Evolutionary conservation across 1,284 basidiomycete genomes (phyloP).

Genomic region (Fomitopsis palustris): DNA sequence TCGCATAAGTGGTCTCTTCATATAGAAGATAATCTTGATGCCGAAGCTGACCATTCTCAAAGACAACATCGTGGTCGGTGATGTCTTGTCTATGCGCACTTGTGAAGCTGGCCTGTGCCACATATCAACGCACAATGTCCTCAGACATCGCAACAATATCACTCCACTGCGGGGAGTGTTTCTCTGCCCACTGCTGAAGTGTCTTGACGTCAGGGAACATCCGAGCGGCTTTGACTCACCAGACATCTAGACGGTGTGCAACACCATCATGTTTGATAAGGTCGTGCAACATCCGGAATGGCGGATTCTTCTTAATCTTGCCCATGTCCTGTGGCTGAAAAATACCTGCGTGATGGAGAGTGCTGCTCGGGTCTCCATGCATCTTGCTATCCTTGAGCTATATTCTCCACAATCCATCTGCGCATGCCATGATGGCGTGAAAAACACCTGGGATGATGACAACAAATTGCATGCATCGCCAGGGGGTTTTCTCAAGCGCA

Average conservation of each 20-base stretch:
- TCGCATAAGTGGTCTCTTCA: constrained; percentile 28
- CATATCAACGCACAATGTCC: background rate
- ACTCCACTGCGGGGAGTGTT: background rate
- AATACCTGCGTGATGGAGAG: no score
- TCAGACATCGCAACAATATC: background rate
- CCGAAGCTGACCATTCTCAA: constrained; percentile 26
- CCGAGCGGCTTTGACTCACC: background rate
- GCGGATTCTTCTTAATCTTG: constrained; percentile 26
- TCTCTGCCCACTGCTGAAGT: background rate
- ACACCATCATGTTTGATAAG: constrained; percentile 27
- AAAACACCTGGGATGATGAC: constrained; percentile 33
- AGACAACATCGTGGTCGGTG: constrained; percentile 24
- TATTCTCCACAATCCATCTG: constrained; percentile 31
- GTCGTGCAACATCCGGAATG: constrained; percentile 34
- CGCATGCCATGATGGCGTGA: constrained; percentile 36
- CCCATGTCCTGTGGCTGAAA: constrained; percentile 22
- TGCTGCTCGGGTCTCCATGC: no score
- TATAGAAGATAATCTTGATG: constrained; percentile 31
- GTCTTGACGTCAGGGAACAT: background rate
- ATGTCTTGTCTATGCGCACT: constrained; percentile 20
- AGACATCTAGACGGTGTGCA: constrained; percentile 13
- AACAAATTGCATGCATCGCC: constrained; percentile 14
- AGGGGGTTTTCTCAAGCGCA: background rate
- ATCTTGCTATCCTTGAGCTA: background rate
- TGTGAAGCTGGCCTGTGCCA: background rate